Evolutionary conservation across 2,329 filamentous ascomycete genomes (phyloP), one percentile per base, ranked within the genome.

Genomic region (Alternaria incomplexa): DNA sequence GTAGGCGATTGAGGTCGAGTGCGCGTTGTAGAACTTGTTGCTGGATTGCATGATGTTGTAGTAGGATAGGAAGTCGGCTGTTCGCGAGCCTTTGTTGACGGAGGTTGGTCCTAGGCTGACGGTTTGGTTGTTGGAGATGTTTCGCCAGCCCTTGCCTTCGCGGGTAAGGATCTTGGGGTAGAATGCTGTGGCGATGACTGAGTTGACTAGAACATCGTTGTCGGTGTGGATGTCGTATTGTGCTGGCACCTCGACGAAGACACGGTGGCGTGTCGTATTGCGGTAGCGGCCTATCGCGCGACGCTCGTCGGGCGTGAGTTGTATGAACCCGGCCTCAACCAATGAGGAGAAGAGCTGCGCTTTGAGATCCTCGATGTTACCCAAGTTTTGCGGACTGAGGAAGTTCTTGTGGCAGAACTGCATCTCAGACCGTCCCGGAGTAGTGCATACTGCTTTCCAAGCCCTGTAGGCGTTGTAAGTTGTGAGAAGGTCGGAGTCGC

Each of bases 31-130:
- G 72, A 91, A 90, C 64, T 86, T 87, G 86, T 90, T 92, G 82
- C 84, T 93, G 3, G 91, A 91, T 79, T 97, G 94, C 93, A 98
- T 97, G 67, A 98, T 97, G 78, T 97, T 92, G 81, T 98, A 98
- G 79, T 97, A 99, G 1, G 92, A 96, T 47, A 99, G 83, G 89
- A 93, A 98, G 74, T 89, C 90, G 43, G 93, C 83, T 6, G 68
- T 71, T 13, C 66, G 90, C 1, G 70, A 70, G 20, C 68, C 87
- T 75, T 93, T 93, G 79, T 98, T 98, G 68, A 99, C 92, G 1
- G 93, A 97, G 1, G 91, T 92, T 1, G 93, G 92, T 70, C 97
- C 93, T 20, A 99, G 83, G 61, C 89, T 93, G 70, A 99, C 93
- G 47, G 88, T 87, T 79, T 98, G 95, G 77, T 96, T 97, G 81